A percentile compares a stretch with the other conserved stretches of the same genome.
Evolutionary conservation across 371 early-diverging fungal species (phyloP).

Genomic region (Mucor plumbeus): DNA sequence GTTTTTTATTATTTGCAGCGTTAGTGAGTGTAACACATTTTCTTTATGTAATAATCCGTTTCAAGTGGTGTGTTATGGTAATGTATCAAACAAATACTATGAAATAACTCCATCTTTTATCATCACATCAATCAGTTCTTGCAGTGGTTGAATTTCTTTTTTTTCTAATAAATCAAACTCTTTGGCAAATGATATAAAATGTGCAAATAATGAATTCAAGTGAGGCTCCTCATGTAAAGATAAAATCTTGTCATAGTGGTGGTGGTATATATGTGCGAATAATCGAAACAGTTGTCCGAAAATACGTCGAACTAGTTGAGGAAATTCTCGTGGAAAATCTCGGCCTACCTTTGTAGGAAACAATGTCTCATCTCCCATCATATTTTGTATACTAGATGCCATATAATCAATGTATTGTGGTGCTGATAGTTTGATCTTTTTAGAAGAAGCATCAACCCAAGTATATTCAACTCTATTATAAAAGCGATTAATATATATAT

Average conservation of each 20-base stretch:
- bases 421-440: conserved; percentile 85
- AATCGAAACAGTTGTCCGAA: conserved; percentile 88
- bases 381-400: conserved; percentile 87
- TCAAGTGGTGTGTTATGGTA: not conserved
- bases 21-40: conserved; percentile 5
- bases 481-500: no score
- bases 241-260: conserved; percentile 89
- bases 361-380: conserved; percentile 83
- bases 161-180: conserved; percentile 93
- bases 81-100: not conserved
- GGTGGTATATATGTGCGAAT: conserved; percentile 92
- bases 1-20: not conserved
- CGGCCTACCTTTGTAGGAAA: conserved; percentile 83
- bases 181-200: conserved; percentile 88
- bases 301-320: conserved; percentile 68
- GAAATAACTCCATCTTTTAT: conserved; percentile 56
- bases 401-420: conserved; percentile 95
- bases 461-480: conserved; percentile 76
- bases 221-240: conserved; percentile 86
- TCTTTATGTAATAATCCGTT: conserved; percentile 7
- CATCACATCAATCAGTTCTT: conserved; percentile 77
- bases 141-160: conserved; percentile 86
- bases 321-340: conserved; percentile 87
- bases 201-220: conserved; percentile 93
- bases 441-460: conserved; percentile 90